Conservation (phyloP, 2,329 filamentous ascomycete genomes). For the Dothideomycetes sp. region DNA sequence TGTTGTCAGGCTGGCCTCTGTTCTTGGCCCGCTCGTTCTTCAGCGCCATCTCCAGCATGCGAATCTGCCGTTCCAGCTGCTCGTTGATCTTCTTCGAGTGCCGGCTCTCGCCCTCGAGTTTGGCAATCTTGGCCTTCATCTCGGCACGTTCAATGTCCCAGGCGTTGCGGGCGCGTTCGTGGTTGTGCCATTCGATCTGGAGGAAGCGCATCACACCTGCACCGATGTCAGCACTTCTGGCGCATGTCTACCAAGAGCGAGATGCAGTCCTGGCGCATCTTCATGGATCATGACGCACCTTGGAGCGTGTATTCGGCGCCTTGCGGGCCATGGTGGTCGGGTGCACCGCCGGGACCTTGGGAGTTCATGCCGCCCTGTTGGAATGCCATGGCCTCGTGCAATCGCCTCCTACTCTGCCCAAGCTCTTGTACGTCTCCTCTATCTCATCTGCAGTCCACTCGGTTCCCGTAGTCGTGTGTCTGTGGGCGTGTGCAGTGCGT, state of each 20-base stretch:
- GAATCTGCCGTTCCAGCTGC: conserved; percentile 79
- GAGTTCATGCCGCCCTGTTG: conserved; percentile 54
- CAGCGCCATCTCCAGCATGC: conserved; percentile 78
- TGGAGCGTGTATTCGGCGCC: conserved; percentile 64
- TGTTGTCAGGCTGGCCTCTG: conserved; percentile 12
- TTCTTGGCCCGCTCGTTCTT: conserved; percentile 69
- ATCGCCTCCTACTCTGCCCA: background rate
- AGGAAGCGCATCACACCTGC: conserved; percentile 97
- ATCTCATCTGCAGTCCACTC: background rate
- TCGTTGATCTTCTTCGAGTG: conserved; percentile 82
- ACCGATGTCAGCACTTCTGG: conserved; percentile 2
- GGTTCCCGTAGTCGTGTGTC: background rate
- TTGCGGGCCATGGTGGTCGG: conserved; percentile 38
- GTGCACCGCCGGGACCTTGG: conserved; percentile 40
- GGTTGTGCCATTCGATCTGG: conserved; percentile 97
- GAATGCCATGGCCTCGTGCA: conserved; percentile 50
- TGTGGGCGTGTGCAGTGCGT: background rate
- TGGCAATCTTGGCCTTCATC: conserved; percentile 96
- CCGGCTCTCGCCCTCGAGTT: conserved; percentile 78
- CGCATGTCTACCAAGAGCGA: background rate
- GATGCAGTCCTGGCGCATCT: too few relatives aligned
- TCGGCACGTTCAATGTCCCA: conserved; percentile 99
- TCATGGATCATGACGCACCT: conserved; percentile 48
- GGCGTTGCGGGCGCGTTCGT: conserved; percentile 92
- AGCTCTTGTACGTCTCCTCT: background rate